These are phyloP conservation scores for Penicillium sp. DNA, from an alignment of 2,329 filamentous ascomycete genomes.

Conservation along the genomic window DNA sequence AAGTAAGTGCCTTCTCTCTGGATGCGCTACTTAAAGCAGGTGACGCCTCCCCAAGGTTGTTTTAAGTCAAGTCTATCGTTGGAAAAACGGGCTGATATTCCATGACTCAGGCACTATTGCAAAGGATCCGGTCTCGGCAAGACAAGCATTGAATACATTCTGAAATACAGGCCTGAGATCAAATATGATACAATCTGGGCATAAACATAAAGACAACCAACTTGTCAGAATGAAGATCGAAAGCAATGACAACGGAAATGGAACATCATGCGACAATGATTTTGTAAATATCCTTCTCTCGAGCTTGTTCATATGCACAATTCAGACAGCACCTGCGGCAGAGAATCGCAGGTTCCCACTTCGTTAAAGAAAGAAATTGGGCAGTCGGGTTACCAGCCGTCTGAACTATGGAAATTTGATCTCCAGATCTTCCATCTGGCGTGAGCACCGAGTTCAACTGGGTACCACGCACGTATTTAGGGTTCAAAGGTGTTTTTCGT, in stretches of 20 bases:
- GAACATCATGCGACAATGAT: slow-evolving; percentile 1
- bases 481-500: neutral
- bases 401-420: neutral
- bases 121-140: too few relatives aligned
- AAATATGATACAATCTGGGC: neutral
- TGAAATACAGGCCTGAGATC: neutral
- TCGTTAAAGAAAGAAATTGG: neutral
- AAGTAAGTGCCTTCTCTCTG: too few relatives aligned
- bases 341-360: neutral
- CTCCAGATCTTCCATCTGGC: neutral
- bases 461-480: neutral
- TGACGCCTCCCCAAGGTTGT: too few relatives aligned
- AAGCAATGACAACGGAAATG: neutral
- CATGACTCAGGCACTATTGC: too few relatives aligned
- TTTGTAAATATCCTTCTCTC: slow-evolving; percentile 1
- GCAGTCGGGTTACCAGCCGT: slow-evolving; percentile 1
- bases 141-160: neutral
- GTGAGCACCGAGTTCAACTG: neutral
- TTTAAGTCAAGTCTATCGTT: too few relatives aligned
- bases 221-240: too few relatives aligned
- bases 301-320: slow-evolving; percentile 4
- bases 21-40: too few relatives aligned
- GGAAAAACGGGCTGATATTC: too few relatives aligned
- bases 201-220: neutral
- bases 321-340: slow-evolving; percentile 2